Evolutionary conservation across 805 yeast genomes (phyloP).

Genomic region (Candida silvatica): DNA sequence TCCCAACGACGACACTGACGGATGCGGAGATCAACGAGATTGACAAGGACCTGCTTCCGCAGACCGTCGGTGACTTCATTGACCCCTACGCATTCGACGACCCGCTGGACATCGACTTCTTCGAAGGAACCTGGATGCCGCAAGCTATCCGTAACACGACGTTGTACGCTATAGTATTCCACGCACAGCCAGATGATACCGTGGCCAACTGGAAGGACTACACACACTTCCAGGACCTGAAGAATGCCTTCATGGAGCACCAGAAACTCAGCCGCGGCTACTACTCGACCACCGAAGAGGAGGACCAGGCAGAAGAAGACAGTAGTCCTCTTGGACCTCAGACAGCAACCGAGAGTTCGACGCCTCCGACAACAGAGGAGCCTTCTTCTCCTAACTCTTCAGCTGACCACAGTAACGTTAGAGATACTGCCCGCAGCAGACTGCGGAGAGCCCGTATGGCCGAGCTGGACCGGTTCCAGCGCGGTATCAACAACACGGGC

Average conservation of each 20-base stretch:
- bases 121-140: conserved; percentile 78
- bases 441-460: conserved; percentile 20
- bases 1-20: conserved; percentile 29
- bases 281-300: not conserved
- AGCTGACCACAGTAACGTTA: too few relatives aligned
- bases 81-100: conserved; percentile 89
- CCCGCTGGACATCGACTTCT: conserved; percentile 76
- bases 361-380: too few relatives aligned
- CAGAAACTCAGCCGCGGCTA: conserved; percentile 13
- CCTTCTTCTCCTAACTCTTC: not conserved
- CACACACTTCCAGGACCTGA: conserved; percentile 55
- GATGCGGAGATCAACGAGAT: conserved; percentile 35
- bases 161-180: conserved; percentile 77
- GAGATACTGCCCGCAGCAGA: conserved; percentile 9
- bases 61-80: conserved; percentile 34
- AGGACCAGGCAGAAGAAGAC: not conserved
- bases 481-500: conserved; percentile 8
- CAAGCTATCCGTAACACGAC: conserved; percentile 79
- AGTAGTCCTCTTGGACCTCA: not conserved
- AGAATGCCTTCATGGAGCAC: conserved; percentile 40
- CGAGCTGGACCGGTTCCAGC: conserved; percentile 20
- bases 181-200: conserved; percentile 89
- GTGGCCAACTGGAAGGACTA: conserved; percentile 90
- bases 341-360: conserved; percentile 1
- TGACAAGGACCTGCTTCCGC: conserved; percentile 26